Evolutionary conservation across 2,329 filamentous ascomycete genomes (phyloP).

Genomic region (Purpureocillium takamizusanense): DNA sequence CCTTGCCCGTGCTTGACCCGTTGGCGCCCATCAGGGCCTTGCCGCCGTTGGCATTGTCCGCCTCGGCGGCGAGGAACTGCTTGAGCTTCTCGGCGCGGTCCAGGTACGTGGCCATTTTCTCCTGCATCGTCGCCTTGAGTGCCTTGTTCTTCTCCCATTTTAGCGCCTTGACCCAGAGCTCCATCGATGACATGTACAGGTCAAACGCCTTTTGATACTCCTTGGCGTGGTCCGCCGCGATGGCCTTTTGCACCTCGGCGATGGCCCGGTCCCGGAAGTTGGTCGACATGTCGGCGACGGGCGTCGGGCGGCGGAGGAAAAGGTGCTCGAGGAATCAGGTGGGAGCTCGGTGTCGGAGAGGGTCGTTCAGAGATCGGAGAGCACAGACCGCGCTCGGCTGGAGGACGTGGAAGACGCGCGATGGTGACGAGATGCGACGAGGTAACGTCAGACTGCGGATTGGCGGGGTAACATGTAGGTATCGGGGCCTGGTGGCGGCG

Average conservation of each 20-base stretch:
- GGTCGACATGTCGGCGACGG: constrained; percentile 64
- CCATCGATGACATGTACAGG: constrained; percentile 88
- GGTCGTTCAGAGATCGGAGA: no score
- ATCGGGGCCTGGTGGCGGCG: constrained; percentile 11
- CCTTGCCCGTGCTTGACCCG: constrained; percentile 54
- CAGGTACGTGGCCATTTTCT: constrained; percentile 95
- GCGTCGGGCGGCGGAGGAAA: background rate
- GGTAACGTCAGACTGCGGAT: constrained; percentile 12
- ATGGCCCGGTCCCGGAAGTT: constrained; percentile 97
- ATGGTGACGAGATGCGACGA: background rate
- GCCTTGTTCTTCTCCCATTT: constrained; percentile 99
- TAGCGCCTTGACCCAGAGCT: constrained; percentile 96
- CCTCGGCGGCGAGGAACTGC: constrained; percentile 71
- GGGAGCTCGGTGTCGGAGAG: no score
- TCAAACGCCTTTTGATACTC: constrained; percentile 98
- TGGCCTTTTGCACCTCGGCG: constrained; percentile 93
- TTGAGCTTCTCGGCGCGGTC: constrained; percentile 98
- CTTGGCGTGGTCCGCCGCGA: constrained; percentile 88
- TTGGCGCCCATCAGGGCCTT: constrained; percentile 59
- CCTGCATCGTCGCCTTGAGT: constrained; percentile 93
- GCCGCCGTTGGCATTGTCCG: constrained; percentile 57
- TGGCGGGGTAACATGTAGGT: constrained; percentile 31
- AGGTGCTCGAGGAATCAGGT: no score
- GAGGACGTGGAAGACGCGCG: no score
- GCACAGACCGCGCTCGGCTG: no score